Conservation (phyloP, 2,329 filamentous ascomycete species). For the Chaetothyriales sp. region DNA sequence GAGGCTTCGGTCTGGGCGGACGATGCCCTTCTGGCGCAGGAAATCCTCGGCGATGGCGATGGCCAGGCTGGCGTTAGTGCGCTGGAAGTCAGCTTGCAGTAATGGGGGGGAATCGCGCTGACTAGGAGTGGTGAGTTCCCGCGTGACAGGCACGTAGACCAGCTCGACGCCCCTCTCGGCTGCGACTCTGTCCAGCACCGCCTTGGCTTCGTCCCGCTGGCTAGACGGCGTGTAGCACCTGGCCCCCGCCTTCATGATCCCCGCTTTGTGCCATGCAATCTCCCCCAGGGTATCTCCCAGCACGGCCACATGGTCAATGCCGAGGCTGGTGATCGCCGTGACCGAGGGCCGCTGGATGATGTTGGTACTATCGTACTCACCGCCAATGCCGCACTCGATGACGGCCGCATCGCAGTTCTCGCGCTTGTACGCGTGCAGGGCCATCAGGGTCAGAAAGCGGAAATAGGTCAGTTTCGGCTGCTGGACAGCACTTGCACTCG, state of each 20-base stretch:
- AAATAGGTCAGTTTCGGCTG: conserved; percentile 77
- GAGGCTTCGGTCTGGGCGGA: conserved; percentile 20
- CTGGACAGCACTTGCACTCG: conserved; percentile 27
- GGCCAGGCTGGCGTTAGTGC: conserved; percentile 46
- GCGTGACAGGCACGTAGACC: conserved; percentile 14
- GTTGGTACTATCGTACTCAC: conserved; percentile 86
- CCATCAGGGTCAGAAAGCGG: conserved; percentile 76
- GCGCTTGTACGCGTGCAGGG: conserved; percentile 64
- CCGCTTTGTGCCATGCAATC: conserved; percentile 87
- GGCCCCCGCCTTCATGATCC: conserved; percentile 59
- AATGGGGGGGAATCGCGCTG: conserved; percentile 34
- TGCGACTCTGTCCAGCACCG: conserved; percentile 42
- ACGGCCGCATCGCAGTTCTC: conserved; percentile 66
- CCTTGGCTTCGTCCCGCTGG: conserved; percentile 33
- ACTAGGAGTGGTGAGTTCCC: background rate
- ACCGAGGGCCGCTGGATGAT: conserved; percentile 56
- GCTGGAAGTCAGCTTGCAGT: conserved; percentile 47
- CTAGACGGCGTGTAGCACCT: conserved; percentile 49
- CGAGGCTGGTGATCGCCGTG: conserved; percentile 62
- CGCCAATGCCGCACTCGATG: conserved; percentile 86
- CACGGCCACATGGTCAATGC: conserved; percentile 71
- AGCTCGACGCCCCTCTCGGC: conserved; percentile 34
- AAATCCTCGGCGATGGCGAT: conserved; percentile 30
- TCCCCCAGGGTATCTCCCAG: conserved; percentile 63
- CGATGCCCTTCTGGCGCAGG: conserved; percentile 1